These are phyloP conservation scores for Lagenidium giganteum DNA, from an alignment of 352 stramenopile genomes.

Conservation along the genomic window DNA sequence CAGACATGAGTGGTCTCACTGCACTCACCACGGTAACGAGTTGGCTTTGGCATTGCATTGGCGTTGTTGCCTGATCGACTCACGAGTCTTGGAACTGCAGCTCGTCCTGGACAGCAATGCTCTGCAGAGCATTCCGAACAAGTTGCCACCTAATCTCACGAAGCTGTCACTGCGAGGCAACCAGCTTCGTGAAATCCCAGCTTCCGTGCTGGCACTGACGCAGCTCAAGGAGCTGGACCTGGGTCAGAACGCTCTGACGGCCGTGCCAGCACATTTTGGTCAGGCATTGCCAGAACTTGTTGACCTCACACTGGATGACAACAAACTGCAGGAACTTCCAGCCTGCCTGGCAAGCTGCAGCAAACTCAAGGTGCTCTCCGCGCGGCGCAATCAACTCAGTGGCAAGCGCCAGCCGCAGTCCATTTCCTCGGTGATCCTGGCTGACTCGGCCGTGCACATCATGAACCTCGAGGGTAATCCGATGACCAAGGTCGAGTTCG, in stretches of 20 bases:
- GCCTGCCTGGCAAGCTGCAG: conserved; percentile 37
- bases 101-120: conserved; percentile 71
- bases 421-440: conserved; percentile 55
- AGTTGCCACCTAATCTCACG: conserved; percentile 60
- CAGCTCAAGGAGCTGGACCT: conserved; percentile 71
- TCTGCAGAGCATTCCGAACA: conserved; percentile 43
- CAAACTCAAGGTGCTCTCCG: conserved; percentile 76
- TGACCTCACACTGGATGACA: conserved; percentile 65
- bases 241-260: conserved; percentile 42
- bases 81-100: conserved; percentile 28
- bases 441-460: conserved; percentile 59
- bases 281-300: conserved; percentile 49
- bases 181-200: conserved; percentile 32
- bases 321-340: conserved; percentile 39
- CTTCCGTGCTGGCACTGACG: conserved; percentile 33
- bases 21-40: conserved; percentile 73
- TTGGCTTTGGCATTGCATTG: too few species aligned
- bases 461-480: conserved; percentile 81
- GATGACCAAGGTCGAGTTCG: conserved; percentile 72
- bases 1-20: conserved; percentile 58
- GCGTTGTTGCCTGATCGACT: too few species aligned
- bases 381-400: conserved; percentile 43
- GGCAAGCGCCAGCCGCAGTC: conserved; percentile 22
- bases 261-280: conserved; percentile 37
- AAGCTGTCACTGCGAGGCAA: conserved; percentile 79